Conservation (phyloP, 2,329 filamentous ascomycete species). For the Fusarium nurragi region DNA sequence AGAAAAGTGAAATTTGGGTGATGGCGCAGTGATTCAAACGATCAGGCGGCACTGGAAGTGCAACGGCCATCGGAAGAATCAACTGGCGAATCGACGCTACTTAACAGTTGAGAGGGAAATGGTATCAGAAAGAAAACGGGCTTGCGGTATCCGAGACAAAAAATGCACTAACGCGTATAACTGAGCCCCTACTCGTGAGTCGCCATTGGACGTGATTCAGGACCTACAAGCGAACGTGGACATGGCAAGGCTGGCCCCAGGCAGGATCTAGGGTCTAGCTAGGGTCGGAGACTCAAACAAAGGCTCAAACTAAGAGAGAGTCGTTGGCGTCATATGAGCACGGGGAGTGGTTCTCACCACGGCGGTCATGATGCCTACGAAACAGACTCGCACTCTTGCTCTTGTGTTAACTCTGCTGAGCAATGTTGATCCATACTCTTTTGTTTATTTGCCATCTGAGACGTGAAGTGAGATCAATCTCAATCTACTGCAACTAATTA, state of each 20-base stretch:
- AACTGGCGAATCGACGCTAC: slow-evolving; percentile 32
- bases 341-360: neutral
- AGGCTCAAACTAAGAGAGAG: slow-evolving; percentile 11
- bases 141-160: slow-evolving; percentile 28
- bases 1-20: slow-evolving; percentile 3
- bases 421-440: slow-evolving; percentile 2
- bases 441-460: neutral
- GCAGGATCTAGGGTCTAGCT: slow-evolving; percentile 11
- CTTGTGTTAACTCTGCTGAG: neutral
- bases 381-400: too few species aligned
- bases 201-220: neutral
- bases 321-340: slow-evolving; percentile 39
- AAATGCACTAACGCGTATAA: neutral
- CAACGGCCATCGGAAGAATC: slow-evolving; percentile 19
- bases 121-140: slow-evolving; percentile 13
- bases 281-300: neutral
- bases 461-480: neutral
- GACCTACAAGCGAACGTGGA: neutral
- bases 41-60: slow-evolving; percentile 13
- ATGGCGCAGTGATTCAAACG: slow-evolving; percentile 22
- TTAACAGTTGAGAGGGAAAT: slow-evolving; percentile 23
- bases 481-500: neutral
- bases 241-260: slow-evolving; percentile 1
- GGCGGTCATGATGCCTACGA: slow-evolving; percentile 3
- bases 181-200: neutral